phyloP scores from a whole-genome alignment of 495 filamentous ascomycete species.

The Sabuloglossum arenarium region DNA sequence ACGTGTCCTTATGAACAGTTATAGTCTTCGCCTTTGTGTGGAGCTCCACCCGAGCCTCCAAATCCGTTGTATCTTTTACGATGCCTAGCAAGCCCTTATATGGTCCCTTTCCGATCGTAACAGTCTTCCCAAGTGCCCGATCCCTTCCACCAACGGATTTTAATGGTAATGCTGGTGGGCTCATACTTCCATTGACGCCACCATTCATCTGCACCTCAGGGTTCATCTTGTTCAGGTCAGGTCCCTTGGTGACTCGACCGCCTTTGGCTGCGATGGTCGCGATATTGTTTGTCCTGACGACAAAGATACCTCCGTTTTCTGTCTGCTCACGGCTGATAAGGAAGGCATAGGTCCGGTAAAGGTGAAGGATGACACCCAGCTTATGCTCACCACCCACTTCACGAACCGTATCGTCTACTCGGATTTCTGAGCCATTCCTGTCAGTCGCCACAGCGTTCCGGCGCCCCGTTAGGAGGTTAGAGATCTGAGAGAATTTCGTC shows the following conservation, averaged over 20 bases:
- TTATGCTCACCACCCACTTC: constrained; percentile 72
- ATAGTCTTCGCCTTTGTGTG: constrained; percentile 82
- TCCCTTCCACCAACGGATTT: constrained; percentile 48
- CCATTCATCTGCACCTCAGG: constrained; percentile 55
- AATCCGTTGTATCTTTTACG: constrained; percentile 78
- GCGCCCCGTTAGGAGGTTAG: constrained; percentile 61
- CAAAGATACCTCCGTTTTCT: constrained; percentile 80
- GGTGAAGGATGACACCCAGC: constrained; percentile 75
- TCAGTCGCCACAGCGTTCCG: constrained; percentile 78
- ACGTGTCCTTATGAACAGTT: constrained; percentile 51
- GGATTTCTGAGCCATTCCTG: constrained; percentile 80
- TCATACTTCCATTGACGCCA: constrained; percentile 31
- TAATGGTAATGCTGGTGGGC: constrained; percentile 36
- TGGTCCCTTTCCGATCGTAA: constrained; percentile 59
- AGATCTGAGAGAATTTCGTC: constrained; percentile 75
- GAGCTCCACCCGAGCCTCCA: constrained; percentile 69
- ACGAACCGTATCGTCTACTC: constrained; percentile 75
- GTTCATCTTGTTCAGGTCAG: constrained; percentile 84
- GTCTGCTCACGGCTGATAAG: constrained; percentile 60
- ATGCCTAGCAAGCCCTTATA: constrained; percentile 90
- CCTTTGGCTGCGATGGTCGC: constrained; percentile 82
- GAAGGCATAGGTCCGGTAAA: constrained; percentile 77
- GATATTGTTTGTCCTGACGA: constrained; percentile 68
- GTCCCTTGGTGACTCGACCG: constrained; percentile 38
- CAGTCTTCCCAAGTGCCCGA: constrained; percentile 74